phyloP scores from a whole-genome alignment of 1,139 yeast genomes.

The Sporopachydermia cereana region DNA sequence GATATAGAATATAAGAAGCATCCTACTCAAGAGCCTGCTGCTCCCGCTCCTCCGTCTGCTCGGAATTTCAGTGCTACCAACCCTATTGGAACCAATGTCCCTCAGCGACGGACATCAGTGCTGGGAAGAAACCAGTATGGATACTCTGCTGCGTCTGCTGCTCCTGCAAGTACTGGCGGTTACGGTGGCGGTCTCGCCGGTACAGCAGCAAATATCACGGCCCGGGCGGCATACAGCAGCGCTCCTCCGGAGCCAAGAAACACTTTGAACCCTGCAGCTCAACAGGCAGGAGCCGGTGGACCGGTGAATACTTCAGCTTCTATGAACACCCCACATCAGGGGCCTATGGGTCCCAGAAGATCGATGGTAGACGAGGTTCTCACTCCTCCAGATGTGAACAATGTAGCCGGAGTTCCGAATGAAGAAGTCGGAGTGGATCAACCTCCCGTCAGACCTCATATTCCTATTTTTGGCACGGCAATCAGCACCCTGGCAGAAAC shows the following conservation, averaged over 20 bases:
- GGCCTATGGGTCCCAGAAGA: not conserved
- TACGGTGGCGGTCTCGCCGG: constrained; percentile 10
- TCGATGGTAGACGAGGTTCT: constrained; percentile 1
- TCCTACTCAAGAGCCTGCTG: constrained; percentile 30
- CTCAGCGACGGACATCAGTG: not conserved
- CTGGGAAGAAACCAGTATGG: not conserved
- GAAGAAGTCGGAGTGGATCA: not conserved
- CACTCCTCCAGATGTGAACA: not conserved
- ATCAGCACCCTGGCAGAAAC: constrained; percentile 62
- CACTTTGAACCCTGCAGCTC: too few relatives aligned
- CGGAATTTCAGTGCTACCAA: not conserved
- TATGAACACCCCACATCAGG: constrained; percentile 6
- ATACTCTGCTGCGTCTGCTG: not conserved
- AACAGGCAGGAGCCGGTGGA: too few relatives aligned
- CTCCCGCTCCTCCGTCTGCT: not conserved
- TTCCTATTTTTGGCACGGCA: constrained; percentile 71
- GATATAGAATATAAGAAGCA: constrained; percentile 54
- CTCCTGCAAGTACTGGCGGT: constrained; percentile 6
- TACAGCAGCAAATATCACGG: constrained; percentile 7
- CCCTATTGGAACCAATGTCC: not conserved
- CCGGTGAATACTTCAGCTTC: constrained; percentile 17
- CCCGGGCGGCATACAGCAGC: constrained; percentile 15
- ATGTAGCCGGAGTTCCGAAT: not conserved
- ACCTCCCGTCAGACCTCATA: constrained; percentile 6
- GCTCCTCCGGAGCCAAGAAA: too few relatives aligned